Base-by-base conservation (phyloP, 2,329 filamentous ascomycete species). In the Colletotrichum euphorbiae region DNA sequence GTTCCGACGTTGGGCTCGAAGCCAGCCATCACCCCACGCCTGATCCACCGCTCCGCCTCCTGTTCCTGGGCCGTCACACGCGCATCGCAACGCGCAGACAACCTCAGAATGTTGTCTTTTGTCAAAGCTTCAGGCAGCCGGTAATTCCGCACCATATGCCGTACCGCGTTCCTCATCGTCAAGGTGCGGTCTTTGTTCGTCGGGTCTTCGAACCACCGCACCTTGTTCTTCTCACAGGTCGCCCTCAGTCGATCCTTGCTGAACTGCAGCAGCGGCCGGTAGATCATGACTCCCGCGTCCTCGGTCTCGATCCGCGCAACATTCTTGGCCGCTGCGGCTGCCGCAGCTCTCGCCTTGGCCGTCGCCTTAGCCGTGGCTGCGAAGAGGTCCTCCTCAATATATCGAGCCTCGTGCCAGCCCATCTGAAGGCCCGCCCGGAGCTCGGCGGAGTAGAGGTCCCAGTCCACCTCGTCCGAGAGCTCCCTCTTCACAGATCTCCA, bases 131-230 rank as follows among this genome's bases (percentile, higher is more conserved):
- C 77, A 0, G 96, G 95, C 4, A 98, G 80, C 3, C 77, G 74
- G 66, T 90, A 79, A 4, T 85, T 79, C 28, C 82, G 80, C 19
- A 87, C 83, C 48, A 97, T 77, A 76, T 91, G 81, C 36, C 95
- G 88, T 42, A 98, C 83, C 0, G 95, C 90, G 74, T 99, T 99
- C 42, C 96, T 88, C 50, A 85, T 80, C 0, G 96, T 97, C 67
- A 97, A 80, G 0, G 90, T 93, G 8, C 83, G 85, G 73, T 98
- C 91, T 15, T 83, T 78, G 75, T 99, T 99, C 2, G 94, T 98
- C 46, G 83, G 81, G 76, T 99, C 96, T 76, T 96, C 93, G 70
- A 93, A 92, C 91, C 93, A 98, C 0, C 81, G 80, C 9, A 97
- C 80, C 0, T 83, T 79, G 71, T 90, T 85, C n/a, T 85, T 82